Evolutionary conservation across 352 stramenopile genomes (phyloP), one percentile per base, ranked within the genome.

Genomic region (Globisporangium viniferum): DNA sequence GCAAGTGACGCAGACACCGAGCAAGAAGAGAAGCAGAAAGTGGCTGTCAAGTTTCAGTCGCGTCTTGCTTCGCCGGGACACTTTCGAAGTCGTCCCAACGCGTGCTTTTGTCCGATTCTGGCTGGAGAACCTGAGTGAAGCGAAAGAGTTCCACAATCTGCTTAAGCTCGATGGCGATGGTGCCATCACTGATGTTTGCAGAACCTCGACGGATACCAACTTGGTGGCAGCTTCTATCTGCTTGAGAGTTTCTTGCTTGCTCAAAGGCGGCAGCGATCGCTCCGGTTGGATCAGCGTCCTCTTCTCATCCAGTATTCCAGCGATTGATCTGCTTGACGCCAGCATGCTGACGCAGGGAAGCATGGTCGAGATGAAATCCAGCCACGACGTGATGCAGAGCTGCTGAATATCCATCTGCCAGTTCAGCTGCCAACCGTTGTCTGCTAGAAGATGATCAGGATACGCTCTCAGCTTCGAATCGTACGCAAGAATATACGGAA

Each of bases 401-500:
- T 68, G 63, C 54, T 68, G 63, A 31, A 63, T 56, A 10, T 63
- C 63, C 51, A 62, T 63, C 33, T 68, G 27, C 53, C 39, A 68
- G n/a, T n/a, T 57, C 9, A 68, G 39, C 54, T 54, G 29, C 63
- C 39, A 68, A 5, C 5, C 39, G 24, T 49, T 48, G 53, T 63
- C 31, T 2, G 44, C 63, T 31, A 49, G 56, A 14, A 61, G 27
- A 7, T 33, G 24, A 2, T 62, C 29, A 2, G 39, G 36, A 6
- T 49, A 61, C n/a, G 39, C 53, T 1, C 20, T 20, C 24, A 63
- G n/a, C 31, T 9, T 44, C 15, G 53, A 18, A 31, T 68, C 63
- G 12, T 62, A 62, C 18, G 54, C 63, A 2, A 54, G 4, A 9
- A 76, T 12, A 22, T 76, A 80, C 24, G 69, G 35, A 44, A 73